phyloP scores from a whole-genome alignment of 495 filamentous ascomycete genomes.

The Aspergillus egyptiacus region DNA sequence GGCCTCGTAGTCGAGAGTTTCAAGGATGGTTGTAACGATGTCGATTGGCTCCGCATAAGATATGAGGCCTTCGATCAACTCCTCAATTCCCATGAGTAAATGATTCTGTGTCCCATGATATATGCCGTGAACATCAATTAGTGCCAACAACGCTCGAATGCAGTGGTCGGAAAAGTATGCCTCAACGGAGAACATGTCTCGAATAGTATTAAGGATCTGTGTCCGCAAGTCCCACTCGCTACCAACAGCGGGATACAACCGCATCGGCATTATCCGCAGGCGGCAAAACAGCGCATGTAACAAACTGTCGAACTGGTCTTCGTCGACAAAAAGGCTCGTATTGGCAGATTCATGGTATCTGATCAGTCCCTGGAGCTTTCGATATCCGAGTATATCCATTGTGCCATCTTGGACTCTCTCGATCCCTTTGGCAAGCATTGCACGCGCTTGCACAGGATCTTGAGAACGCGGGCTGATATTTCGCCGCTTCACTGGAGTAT shows the following conservation, averaged over 20 bases:
- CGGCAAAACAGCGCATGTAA: slow-evolving; percentile 68
- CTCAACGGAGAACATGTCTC: slow-evolving; percentile 63
- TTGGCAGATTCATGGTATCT: slow-evolving; percentile 58
- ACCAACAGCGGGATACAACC: slow-evolving; percentile 32
- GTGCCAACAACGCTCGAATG: slow-evolving; percentile 56
- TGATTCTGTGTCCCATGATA: slow-evolving; percentile 46
- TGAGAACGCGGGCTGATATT: slow-evolving; percentile 38
- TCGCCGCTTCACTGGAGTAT: slow-evolving; percentile 17
- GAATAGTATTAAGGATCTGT: slow-evolving; percentile 75
- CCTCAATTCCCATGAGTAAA: slow-evolving; percentile 52
- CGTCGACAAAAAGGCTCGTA: slow-evolving; percentile 49
- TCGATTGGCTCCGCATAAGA: slow-evolving; percentile 38
- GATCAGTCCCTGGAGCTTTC: slow-evolving; percentile 77
- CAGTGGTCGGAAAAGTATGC: slow-evolving; percentile 60
- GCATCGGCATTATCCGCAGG: slow-evolving; percentile 60
- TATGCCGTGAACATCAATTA: slow-evolving; percentile 58
- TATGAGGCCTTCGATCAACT: slow-evolving; percentile 51
- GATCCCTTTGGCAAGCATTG: slow-evolving; percentile 71
- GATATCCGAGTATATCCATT: slow-evolving; percentile 82
- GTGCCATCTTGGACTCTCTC: slow-evolving; percentile 60
- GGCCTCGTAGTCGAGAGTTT: slow-evolving; percentile 31
- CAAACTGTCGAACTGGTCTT: slow-evolving; percentile 63
- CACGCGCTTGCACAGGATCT: slow-evolving; percentile 42
- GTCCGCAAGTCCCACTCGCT: slow-evolving; percentile 70
- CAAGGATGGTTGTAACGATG: slow-evolving; percentile 48